Evolutionary conservation across 2,329 filamentous ascomycete genomes (phyloP), one percentile per base, ranked within the genome.

Genomic region (Pleurostoma richardsiae): DNA sequence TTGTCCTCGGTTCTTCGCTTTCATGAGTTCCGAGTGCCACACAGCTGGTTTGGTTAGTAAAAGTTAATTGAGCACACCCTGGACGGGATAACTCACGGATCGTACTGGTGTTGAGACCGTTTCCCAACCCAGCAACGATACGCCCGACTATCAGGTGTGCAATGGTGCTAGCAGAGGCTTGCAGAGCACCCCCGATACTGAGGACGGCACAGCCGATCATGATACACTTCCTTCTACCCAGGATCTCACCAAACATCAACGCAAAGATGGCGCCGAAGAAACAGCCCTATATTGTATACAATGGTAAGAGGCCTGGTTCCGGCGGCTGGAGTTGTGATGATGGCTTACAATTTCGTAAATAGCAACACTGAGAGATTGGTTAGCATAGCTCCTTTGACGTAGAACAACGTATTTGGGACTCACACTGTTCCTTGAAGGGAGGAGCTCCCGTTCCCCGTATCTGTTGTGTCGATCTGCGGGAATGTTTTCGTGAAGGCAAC

Each of bases 91-190:
- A 52, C 51, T 66, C 51, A 54, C 65, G 65, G 19, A 67, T 67
- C 2, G 74, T 77, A 33, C 73, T 69, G 2, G 74, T 76, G 43
- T 76, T 77, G 58, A 72, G 59, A 4, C 70, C 69, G 40, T 66
- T 73, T 2, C 72, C 73, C 4, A 74, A 44, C 3, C 72, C 72
- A 5, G 66, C 67, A 26, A 75, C 63, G 27, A 74, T 63, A 3
- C 72, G 62, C 0, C 69, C 70, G 7, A 70, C 66, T 43, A 72
- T 69, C 60, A 74, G 63, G 41, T 72, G 65, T 19, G 65, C 57
- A n/a, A 73, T 60, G 4, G 55, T 54, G 43, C 61, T 69, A 5
- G 67, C 59, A 3, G 66, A 59, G 2, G 68, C 65, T 45, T 74
- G 70, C 1, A 75, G 58, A 8, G 66, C 57, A 3, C 68, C 70